Base-by-base conservation (phyloP, 176 grass and related monocot species). In the Dendrocalamus sinicus region DNA sequence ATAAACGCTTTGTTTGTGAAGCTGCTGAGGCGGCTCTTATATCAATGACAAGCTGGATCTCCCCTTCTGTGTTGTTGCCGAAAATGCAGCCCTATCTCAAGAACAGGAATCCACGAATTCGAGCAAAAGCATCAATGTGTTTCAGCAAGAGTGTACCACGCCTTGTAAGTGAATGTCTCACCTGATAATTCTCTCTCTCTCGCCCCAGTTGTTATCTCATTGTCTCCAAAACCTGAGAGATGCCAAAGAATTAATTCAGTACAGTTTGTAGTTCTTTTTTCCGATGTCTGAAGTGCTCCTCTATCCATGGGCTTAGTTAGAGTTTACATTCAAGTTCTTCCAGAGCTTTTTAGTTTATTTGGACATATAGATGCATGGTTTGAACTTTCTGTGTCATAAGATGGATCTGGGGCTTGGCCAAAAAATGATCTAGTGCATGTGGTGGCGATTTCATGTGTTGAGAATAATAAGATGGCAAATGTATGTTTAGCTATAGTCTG, bases 1-100 rank as follows among this genome's bases (percentile, higher is more conserved):
- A 99, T 83, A 99, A 99, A 68, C 94, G 94, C 30, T 99, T 99
- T 69, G 96, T 99, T 72, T 99, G 96, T 87, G 96, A 99, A 82
- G 92, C 91, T 79, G 96, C 96, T 79, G 93, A 91, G 81, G 35
- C 92, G 65, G 96, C 96, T 83, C 81, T 99, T 81, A 59, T 92
- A 68, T 81, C 88, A 9, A 94, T 99, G 93, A 99, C 93, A 23
- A 96, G 48, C 61, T 92, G 88, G 88, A 91, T 99, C 35, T 92
- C 92, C 37, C 91, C 96, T 37, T 89, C 46, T 70, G 28, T 91
- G 68, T 78, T 99, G 67, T 82, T 99, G 55, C 88, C 93, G 6
- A 99, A 95, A 86, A 89, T 99, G 81, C 86, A 91, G 69, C 90
- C 93, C 22, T 88, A 90, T 85, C 94, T 99, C 69, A 99, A 92